A percentile compares a stretch with the other conserved stretches of the same genome.
phyloP scores from a whole-genome alignment of 1,284 basidiomycete species.

The Cryptococcus sp. region DNA sequence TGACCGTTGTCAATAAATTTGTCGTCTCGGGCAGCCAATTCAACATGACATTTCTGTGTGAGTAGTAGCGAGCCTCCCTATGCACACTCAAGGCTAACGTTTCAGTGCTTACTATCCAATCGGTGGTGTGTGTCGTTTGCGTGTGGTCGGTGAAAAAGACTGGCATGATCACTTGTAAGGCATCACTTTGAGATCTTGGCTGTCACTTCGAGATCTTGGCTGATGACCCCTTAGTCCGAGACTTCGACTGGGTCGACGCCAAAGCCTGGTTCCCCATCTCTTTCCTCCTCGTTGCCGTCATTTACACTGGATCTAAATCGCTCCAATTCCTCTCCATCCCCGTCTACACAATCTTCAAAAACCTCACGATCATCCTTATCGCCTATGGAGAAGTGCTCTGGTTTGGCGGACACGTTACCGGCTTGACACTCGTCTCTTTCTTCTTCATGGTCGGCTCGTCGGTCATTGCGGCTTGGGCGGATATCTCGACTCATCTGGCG shows the following conservation, averaged over 20 bases:
- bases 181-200: too few relatives aligned
- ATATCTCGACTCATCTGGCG: constrained; percentile 55
- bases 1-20: constrained; percentile 98
- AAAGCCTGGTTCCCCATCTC: constrained; percentile 94
- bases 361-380: constrained; percentile 96
- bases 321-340: constrained; percentile 94
- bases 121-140: constrained; percentile 72
- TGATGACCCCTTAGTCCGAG: constrained; percentile 52
- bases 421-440: constrained; percentile 83
- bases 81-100: not conserved
- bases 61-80: constrained; percentile 6
- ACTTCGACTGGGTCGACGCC: constrained; percentile 78
- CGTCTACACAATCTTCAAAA: constrained; percentile 98
- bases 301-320: constrained; percentile 97
- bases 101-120: constrained; percentile 78
- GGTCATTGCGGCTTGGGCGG: constrained; percentile 87
- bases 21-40: constrained; percentile 91
- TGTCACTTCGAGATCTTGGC: too few relatives aligned
- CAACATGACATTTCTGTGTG: constrained; percentile 87
- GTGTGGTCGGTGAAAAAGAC: constrained; percentile 68
- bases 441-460: constrained; percentile 95
- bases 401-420: constrained; percentile 88
- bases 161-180: constrained; percentile 66
- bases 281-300: constrained; percentile 83
- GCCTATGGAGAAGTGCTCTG: constrained; percentile 86